Conservation (phyloP, 1,139 yeast species). For the Tardiomyces blankii region DNA sequence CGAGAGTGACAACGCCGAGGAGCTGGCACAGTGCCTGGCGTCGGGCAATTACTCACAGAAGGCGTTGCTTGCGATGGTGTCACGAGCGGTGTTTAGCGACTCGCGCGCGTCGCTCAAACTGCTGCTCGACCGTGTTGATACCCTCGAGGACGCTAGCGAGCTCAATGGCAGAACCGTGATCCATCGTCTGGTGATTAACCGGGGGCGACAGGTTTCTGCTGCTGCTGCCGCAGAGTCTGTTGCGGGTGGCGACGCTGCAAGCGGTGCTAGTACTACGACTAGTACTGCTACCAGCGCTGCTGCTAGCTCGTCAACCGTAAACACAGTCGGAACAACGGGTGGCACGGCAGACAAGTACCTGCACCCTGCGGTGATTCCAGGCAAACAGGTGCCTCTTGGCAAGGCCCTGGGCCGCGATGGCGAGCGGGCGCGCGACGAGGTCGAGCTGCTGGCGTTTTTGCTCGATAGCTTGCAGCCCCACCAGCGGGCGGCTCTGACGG, state of each 20-base stretch:
- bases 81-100: slow-evolving; percentile 8
- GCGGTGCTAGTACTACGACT: no score
- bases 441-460: slow-evolving; percentile 40
- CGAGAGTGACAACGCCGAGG: slow-evolving; percentile 20
- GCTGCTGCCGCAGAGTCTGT: no score
- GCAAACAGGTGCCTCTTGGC: slow-evolving; percentile 1
- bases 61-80: slow-evolving; percentile 12
- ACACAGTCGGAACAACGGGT: no score
- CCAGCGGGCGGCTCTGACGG: slow-evolving; percentile 44
- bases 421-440: slow-evolving; percentile 39
- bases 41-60: slow-evolving; percentile 7
- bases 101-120: slow-evolving; percentile 40
- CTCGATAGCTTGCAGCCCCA: slow-evolving; percentile 41
- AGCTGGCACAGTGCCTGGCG: slow-evolving; percentile 9
- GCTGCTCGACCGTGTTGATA: slow-evolving; percentile 37
- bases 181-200: slow-evolving; percentile 68
- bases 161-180: slow-evolving; percentile 75
- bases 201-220: slow-evolving; percentile 42
- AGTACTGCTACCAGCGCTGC: no score
- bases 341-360: slow-evolving; percentile 1
- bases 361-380: slow-evolving; percentile 5
- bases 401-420: slow-evolving; percentile 52
- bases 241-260: no score
- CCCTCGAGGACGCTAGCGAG: slow-evolving; percentile 54
- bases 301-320: no score